A percentile compares a stretch with the other conserved stretches of the same genome.
phyloP scores from a whole-genome alignment of 352 stramenopile genomes.

The Phytophthora constricta region DNA sequence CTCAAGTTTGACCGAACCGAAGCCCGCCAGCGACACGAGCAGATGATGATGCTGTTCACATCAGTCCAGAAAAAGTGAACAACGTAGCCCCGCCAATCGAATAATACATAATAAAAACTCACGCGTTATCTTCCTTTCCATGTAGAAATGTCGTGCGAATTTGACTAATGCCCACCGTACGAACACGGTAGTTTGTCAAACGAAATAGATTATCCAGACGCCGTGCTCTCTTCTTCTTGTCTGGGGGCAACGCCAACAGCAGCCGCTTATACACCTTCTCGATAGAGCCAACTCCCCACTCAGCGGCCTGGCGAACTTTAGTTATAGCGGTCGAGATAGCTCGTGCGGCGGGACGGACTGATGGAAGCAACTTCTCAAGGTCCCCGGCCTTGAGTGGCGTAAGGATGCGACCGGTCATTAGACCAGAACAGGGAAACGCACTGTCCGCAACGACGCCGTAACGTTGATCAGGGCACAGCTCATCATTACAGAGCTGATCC shows the following conservation, averaged over 20 bases:
- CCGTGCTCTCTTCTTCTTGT: not conserved
- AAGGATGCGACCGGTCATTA: not conserved
- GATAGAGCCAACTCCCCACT: slow-evolving; percentile 5
- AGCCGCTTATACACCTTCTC: slow-evolving; percentile 11
- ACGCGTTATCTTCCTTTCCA: no score
- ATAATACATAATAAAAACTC: not conserved
- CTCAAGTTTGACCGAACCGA: not conserved
- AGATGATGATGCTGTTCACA: not conserved
- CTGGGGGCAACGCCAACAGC: not conserved
- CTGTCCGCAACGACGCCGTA: slow-evolving; percentile 14
- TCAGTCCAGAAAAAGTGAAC: not conserved
- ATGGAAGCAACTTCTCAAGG: not conserved
- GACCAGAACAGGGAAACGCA: slow-evolving; percentile 3
- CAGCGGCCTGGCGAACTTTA: not conserved
- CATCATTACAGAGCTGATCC: not conserved
- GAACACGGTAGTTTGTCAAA: slow-evolving; percentile 4
- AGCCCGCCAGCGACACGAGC: not conserved
- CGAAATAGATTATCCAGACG: slow-evolving; percentile 1
- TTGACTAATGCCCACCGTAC: no score
- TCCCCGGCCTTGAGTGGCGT: slow-evolving; percentile 5
- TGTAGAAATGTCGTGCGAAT: no score
- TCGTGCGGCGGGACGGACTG: not conserved
- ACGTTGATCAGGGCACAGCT: not conserved
- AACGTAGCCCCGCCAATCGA: not conserved
- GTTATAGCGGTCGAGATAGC: not conserved